Evolutionary conservation across 1,139 yeast species (phyloP).

Genomic region (Schizosaccharomyces versatilis): DNA sequence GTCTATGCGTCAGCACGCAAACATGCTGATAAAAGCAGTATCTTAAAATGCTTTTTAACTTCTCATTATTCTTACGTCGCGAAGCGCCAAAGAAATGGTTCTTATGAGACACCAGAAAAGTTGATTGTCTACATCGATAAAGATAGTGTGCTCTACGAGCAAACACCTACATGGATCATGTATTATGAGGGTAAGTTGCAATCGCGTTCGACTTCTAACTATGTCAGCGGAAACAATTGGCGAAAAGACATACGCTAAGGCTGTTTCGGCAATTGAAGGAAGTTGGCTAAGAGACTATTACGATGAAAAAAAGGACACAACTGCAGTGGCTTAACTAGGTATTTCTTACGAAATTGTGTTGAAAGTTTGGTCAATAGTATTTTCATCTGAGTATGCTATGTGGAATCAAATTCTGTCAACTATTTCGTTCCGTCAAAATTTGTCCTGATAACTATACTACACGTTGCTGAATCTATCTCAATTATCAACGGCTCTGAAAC

Average conservation of each 20-base stretch:
- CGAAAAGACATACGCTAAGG: conserved; percentile 10
- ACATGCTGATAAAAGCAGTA: conserved; percentile 3
- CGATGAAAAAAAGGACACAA: neutral
- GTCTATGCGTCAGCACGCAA: neutral
- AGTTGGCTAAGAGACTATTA: conserved; percentile 10
- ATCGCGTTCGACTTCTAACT: neutral
- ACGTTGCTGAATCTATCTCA: too few species aligned
- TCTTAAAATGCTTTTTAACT: conserved; percentile 10
- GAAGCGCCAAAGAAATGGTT: conserved; percentile 13
- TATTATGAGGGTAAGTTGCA: conserved; percentile 7
- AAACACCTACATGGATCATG: conserved; percentile 13
- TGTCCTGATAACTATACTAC: too few species aligned
- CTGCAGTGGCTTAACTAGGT: too few species aligned
- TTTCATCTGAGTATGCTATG: too few species aligned
- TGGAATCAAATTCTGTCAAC: too few species aligned
- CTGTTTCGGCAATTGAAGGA: conserved; percentile 11
- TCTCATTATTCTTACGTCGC: conserved; percentile 14
- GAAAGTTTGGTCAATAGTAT: too few species aligned
- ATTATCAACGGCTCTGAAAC: too few species aligned
- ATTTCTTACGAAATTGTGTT: too few species aligned
- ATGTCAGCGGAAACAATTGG: conserved; percentile 7
- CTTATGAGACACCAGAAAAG: conserved; percentile 9
- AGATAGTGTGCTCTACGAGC: conserved; percentile 11
- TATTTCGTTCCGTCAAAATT: too few species aligned
- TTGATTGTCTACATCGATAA: conserved; percentile 12